Base-by-base conservation (phyloP, 2,329 filamentous ascomycete species). In the Aurifilum marmelostoma region DNA sequence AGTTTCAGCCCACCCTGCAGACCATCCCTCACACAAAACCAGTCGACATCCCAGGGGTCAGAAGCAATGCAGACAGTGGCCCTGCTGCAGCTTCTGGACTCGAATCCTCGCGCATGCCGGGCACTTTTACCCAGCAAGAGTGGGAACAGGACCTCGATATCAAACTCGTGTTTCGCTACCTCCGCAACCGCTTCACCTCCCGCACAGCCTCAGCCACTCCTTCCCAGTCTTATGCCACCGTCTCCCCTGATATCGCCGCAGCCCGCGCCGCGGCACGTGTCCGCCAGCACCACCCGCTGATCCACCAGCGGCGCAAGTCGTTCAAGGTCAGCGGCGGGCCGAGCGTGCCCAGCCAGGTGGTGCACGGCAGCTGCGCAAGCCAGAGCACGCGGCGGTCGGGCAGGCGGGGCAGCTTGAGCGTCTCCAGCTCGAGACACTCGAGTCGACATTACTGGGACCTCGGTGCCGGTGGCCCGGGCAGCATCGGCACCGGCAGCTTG, bases 101-200 rank as follows among this genome's bases (percentile, higher is more conserved):
- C 27, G 72, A 72, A 32, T 9, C 61, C 2, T 7, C 39, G 32
- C 37, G 62, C 29, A 27, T 54, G 6, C 63, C 67, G 24, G 73
- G 73, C 4, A 71, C 78, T 0, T 89, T 89, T 71, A 87, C 86
- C 1, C 84, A 92, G 74, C 92, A 96, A 47, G 96, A 97, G 76
- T 99, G 96, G 96, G 94, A 98, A 80, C 90, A 91, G 70, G 92
- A 97, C 66, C 86, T 98, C 6, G 94, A 98, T 75, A 88, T 97
- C 73, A 92, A 92, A 76, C 91, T 97, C 78, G 92, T 98, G 43
- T 98, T 98, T 82, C 89, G 90, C 63, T 98, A 96, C 76, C 85
- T 97, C 39, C 88, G 90, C 69, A 91, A 88, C 24, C 89, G 92
- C 69, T 95, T 97, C 78, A 84, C 88, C 69, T 82, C 82, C 8